These are phyloP conservation scores for Magnolia officinalis DNA, from an alignment of 164 flowering plant species.

Conservation along the genomic window DNA sequence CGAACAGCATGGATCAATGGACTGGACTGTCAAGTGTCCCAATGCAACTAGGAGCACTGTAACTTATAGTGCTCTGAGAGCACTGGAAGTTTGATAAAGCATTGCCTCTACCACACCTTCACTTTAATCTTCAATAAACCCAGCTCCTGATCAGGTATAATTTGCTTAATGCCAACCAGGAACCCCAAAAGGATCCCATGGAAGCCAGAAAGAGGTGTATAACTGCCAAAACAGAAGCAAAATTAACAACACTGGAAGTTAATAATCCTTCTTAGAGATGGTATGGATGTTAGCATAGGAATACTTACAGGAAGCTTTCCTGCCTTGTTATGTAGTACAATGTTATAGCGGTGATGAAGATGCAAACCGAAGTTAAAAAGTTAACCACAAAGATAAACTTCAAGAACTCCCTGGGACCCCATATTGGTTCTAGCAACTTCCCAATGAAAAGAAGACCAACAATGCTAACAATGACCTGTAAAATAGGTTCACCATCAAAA, in stretches of 20 bases:
- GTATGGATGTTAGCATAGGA: neutral
- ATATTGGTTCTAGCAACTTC: slow-evolving; percentile 85
- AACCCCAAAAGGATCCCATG: slow-evolving; percentile 80
- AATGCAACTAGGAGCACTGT: neutral
- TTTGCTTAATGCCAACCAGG: slow-evolving; percentile 88
- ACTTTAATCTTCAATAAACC: slow-evolving; percentile 60
- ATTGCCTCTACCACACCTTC: slow-evolving; percentile 43
- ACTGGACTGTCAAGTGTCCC: too few species aligned
- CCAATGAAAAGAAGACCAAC: slow-evolving; percentile 85
- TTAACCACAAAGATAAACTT: slow-evolving; percentile 84
- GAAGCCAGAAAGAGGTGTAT: slow-evolving; percentile 87
- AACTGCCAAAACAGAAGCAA: slow-evolving; percentile 31
- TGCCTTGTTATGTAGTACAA: slow-evolving; percentile 73
- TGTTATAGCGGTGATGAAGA: slow-evolving; percentile 77
- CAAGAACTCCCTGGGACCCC: slow-evolving; percentile 91
- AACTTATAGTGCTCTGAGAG: neutral
- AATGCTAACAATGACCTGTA: slow-evolving; percentile 59
- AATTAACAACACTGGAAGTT: neutral
- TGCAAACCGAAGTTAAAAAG: slow-evolving; percentile 64
- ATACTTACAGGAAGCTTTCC: slow-evolving; percentile 88
- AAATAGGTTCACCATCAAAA: slow-evolving; percentile 17
- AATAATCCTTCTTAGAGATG: neutral
- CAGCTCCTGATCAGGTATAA: slow-evolving; percentile 89
- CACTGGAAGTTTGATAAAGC: neutral
- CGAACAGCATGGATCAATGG: too few species aligned